Evolutionary conservation across 495 filamentous ascomycete genomes (phyloP).

Genomic region (Peziza echinospora): DNA sequence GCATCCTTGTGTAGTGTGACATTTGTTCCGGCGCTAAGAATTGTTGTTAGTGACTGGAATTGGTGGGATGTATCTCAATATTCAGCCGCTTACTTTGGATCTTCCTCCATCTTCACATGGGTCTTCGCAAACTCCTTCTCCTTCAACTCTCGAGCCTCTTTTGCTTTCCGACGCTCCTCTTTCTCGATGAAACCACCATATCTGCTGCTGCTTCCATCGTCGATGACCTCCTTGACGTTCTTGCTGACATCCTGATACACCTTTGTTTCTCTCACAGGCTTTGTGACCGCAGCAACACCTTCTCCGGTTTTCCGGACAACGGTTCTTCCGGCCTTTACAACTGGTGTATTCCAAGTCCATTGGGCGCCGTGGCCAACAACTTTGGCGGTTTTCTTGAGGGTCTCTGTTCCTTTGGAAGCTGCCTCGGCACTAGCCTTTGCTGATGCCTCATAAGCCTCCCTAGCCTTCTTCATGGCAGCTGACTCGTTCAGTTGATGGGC

Average conservation of each 20-base stretch:
- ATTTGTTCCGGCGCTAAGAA: conserved; percentile 64
- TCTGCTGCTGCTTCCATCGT: conserved; percentile 85
- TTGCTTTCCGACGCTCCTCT: conserved; percentile 62
- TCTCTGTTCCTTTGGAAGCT: conserved; percentile 47
- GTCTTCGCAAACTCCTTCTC: conserved; percentile 27
- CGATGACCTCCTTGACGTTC: conserved; percentile 82
- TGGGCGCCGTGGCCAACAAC: conserved; percentile 72
- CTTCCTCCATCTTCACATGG: conserved; percentile 38
- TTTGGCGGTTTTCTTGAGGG: conserved; percentile 62
- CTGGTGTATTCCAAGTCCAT: conserved; percentile 92
- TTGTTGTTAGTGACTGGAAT: conserved; percentile 16
- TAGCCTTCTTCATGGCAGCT: conserved; percentile 68
- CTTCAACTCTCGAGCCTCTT: conserved; percentile 49
- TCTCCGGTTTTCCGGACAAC: conserved; percentile 67
- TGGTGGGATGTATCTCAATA: neutral
- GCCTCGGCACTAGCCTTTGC: conserved; percentile 43
- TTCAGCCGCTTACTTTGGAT: conserved; percentile 58
- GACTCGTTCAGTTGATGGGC: conserved; percentile 87
- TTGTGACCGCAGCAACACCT: conserved; percentile 75
- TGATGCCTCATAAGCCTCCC: conserved; percentile 64
- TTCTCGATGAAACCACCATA: conserved; percentile 95
- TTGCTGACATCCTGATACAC: conserved; percentile 50
- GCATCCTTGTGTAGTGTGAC: conserved; percentile 92
- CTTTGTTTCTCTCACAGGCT: conserved; percentile 81
- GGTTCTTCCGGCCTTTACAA: conserved; percentile 77